Percentiles rank a stretch among this genome's conserved stretches.
Conservation (phyloP, 306 rosid genomes). For the Abrus pulchellus region DNA sequence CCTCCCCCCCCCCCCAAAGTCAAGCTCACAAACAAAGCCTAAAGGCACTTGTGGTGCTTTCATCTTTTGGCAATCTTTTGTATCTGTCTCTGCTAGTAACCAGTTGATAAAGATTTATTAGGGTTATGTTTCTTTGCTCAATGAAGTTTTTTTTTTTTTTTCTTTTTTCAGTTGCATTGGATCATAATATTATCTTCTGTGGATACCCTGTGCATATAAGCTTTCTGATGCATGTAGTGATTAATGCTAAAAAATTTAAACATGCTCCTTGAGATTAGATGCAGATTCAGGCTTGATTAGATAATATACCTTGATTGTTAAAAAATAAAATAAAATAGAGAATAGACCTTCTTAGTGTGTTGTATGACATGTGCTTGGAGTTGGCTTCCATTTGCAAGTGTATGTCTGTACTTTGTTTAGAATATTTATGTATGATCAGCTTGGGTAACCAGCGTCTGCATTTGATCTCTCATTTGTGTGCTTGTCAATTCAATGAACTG, state of each 20-base stretch:
- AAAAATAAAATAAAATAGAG: neutral
- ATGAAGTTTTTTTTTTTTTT: conserved; percentile 27
- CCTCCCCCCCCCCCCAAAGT: too few relatives aligned
- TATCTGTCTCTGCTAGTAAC: conserved; percentile 6
- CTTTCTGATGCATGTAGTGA: conserved; percentile 6
- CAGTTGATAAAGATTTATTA: neutral
- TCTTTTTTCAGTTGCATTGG: conserved; percentile 4
- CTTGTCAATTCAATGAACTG: conserved; percentile 4
- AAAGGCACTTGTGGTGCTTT: neutral
- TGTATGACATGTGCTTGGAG: conserved; percentile 13
- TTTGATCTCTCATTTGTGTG: conserved; percentile 17
- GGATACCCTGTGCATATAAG: conserved; percentile 12
- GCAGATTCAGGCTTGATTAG: conserved; percentile 4
- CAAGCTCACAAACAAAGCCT: too few relatives aligned
- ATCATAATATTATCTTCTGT: conserved; percentile 6
- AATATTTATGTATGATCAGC: neutral
- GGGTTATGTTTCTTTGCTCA: neutral
- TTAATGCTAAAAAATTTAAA: neutral
- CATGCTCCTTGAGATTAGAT: conserved; percentile 6
- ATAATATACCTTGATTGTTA: too few relatives aligned
- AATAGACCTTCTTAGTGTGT: neutral
- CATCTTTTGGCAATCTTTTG: conserved; percentile 12
- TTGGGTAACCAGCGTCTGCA: neutral
- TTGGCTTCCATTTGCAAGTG: conserved; percentile 20
- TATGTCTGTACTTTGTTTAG: neutral